A percentile compares a stretch with the other conserved stretches of the same genome.
Evolutionary conservation across 2,329 filamentous ascomycete genomes (phyloP).

Genomic region (Penicillium sp.): DNA sequence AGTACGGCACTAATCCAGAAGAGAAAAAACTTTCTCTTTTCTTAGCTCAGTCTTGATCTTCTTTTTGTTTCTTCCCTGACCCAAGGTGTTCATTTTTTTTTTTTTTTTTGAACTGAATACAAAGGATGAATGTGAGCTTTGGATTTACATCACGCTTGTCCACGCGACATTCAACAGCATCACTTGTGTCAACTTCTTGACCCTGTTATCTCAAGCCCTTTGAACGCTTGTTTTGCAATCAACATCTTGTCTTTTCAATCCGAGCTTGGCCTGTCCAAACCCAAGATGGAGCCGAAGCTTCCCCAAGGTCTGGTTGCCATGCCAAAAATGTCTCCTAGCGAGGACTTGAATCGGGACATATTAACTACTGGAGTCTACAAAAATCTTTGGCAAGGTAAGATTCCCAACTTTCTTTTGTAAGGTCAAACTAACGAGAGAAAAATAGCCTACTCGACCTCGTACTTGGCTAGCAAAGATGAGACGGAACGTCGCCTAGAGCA

Average conservation of each 20-base stretch:
- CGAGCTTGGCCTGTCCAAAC: background rate
- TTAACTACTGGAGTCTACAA: conserved; percentile 44
- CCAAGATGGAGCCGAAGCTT: conserved; percentile 40
- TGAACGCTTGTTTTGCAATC: background rate
- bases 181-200: background rate
- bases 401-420: background rate
- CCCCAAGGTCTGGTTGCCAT: conserved; percentile 46
- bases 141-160: conserved; percentile 1
- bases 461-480: conserved; percentile 42
- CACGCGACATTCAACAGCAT: background rate
- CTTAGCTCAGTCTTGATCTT: background rate
- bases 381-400: conserved; percentile 51
- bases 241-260: background rate
- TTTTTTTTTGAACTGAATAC: background rate
- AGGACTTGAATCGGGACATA: conserved; percentile 37
- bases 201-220: background rate
- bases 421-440: background rate
- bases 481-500: conserved; percentile 50
- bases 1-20: background rate
- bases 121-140: conserved; percentile 2
- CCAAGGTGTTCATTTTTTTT: background rate
- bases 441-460: conserved; percentile 49
- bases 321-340: conserved; percentile 37
- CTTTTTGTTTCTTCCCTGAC: background rate
- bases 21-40: background rate